Evolutionary conservation across 1,284 basidiomycete species (phyloP).

Genomic region (Cutaneotrichosporon sp.): DNA sequence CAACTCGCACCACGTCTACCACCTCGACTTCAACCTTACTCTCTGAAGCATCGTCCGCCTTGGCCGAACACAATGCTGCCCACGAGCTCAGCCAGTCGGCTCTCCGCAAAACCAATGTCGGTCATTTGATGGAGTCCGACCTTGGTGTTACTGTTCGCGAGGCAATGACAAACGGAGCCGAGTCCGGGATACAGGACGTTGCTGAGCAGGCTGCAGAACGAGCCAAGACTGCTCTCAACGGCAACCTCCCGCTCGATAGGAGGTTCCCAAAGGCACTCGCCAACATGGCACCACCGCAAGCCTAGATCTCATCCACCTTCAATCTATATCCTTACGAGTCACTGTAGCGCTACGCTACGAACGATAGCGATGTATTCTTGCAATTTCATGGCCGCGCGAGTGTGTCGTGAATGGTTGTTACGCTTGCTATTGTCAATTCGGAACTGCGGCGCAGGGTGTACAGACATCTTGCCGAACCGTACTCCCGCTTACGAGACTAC

Average conservation of each 20-base stretch:
- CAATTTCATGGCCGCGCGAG: neutral
- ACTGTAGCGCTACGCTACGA: neutral
- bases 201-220: conserved; percentile 35
- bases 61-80: conserved; percentile 11
- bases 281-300: neutral
- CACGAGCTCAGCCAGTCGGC: conserved; percentile 18
- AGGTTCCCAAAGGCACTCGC: neutral
- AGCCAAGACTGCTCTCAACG: conserved; percentile 12
- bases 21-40: conserved; percentile 11
- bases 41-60: conserved; percentile 11
- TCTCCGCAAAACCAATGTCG: conserved; percentile 25
- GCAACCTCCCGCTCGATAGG: neutral
- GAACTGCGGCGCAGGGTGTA: no score
- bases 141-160: conserved; percentile 37
- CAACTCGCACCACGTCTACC: conserved; percentile 17
- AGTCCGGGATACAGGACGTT: conserved; percentile 45
- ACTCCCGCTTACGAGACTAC: no score
- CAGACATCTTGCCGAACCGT: no score
- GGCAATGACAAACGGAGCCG: conserved; percentile 41
- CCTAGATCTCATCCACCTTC: neutral
- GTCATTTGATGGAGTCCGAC: conserved; percentile 37
- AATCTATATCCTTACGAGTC: neutral
- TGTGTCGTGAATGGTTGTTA: neutral
- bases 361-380: neutral
- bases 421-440: no score